Base-by-base conservation (phyloP, 148 eudicot genomes). In the Cornus controversa region DNA sequence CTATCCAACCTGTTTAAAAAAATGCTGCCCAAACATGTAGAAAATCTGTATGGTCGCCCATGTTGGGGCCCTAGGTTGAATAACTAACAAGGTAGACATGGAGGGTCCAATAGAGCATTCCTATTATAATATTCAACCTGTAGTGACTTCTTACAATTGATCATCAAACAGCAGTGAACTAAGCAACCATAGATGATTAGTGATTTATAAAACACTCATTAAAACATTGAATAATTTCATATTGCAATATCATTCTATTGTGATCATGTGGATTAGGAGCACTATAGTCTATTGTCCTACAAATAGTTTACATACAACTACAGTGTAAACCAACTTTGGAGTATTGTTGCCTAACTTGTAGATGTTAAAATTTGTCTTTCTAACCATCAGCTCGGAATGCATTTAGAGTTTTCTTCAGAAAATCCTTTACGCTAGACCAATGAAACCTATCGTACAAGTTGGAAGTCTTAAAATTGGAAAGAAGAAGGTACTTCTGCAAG, bases 291-390 rank as follows among this genome's bases (percentile, higher is more conserved):
- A 13, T 11, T 24, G 57, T 58, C 10, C 20, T 10, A 73, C 29
- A 20, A n/a, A 2, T 31, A 31, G 34, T 54, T 58, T 18, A 10
- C n/a, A n/a, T 72, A 60, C 66, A 58, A 34, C 29, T 34, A 73
- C 67, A n/a, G n/a, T 54, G 75, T 36, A n/a, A 18, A 47, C 42
- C 67, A 60, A 60, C 67, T 50, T 40, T 50, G 57, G 18, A 50
- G 18, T 16, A 13, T 4, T 50, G 57, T 50, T 50, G 57, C 57
- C 15, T 50, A 50, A 50, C 57, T 50, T 50, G 57, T 7, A 11
- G 57, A 15, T 50, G 18, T 15, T 50, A 50, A 50, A 50, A 50
- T 40, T 37, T 27, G 27, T n/a, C 10, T 8, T 8, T 22, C 37
- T 25, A 36, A 69, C 8, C 25, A 34, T 34, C 36, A 37, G 34